Evolutionary conservation across 176 grass and related monocot genomes (phyloP), one percentile per base, ranked within the genome.

Genomic region (Stipa capillata): DNA sequence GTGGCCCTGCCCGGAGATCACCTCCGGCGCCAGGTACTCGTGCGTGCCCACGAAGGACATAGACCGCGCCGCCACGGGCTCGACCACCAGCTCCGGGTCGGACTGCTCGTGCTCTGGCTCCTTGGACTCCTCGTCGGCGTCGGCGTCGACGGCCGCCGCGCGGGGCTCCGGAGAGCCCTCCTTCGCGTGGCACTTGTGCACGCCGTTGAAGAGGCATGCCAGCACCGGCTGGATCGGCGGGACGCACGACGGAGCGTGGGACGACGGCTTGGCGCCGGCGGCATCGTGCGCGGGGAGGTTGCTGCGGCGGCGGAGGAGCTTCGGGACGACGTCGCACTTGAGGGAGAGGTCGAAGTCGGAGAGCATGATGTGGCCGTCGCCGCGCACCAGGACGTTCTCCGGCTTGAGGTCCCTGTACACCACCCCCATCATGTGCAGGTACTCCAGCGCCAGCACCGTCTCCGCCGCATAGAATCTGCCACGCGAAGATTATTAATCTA

Each of bases 381-480:
- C 69, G 18, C 94, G 77, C 16, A 97, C 91, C 68, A 97, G 88
- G 48, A 97, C 89, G 58, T 97, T 97, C 85, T 97, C 94, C 69
- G 94, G 94, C 77, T 97, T 97, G 20, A 97, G 84, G 69, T 97
- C 94, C 76, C 94, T 18, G 91, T 97, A 97, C 63, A 97, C 89
- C 62, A 97, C 94, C 51, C 94, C 94, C 94, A 97, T 97, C 94
- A 97, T 97, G 86, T 97, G 94, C 79, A 97, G 84, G 79, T 97
- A 97, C 70, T 97, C 94, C 78, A 97, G 25, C 25, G 91, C 94
- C 70, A 97, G 63, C 28, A 97, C 68, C 57, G 89, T 93, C 89
- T 97, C 94, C 36, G 91, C 94, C 60, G 57, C 91, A 64, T 97
- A 97, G 79, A 97, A 97, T 82, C 94, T 97, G 86, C 12, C n/a